Percentiles rank a stretch among this genome's conserved stretches.
Evolutionary conservation across 345 rosid genomes (phyloP).

Genomic region (Brassica rapa): DNA sequence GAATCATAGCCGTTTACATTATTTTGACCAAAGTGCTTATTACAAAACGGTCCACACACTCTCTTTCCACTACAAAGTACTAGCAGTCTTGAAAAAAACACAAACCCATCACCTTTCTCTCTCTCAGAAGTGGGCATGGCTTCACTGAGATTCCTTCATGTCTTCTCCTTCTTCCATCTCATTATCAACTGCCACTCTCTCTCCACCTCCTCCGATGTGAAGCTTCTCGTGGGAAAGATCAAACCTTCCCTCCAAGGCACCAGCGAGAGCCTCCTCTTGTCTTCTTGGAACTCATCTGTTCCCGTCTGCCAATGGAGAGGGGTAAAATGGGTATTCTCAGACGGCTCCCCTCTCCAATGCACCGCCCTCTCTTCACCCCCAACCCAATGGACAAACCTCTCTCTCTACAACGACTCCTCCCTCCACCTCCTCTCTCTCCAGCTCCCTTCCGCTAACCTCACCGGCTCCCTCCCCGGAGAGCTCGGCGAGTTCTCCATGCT

Average conservation of each 20-base stretch:
- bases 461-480: constrained; percentile 91
- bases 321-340: constrained; percentile 83
- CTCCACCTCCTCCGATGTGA: constrained; percentile 58
- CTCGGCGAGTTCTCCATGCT: constrained; percentile 89
- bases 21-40: constrained; percentile 35
- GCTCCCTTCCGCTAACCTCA: constrained; percentile 95
- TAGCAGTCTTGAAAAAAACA: constrained; percentile 33
- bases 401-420: constrained; percentile 74
- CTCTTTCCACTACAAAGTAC: constrained; percentile 43
- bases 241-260: constrained; percentile 80
- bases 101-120: constrained; percentile 14
- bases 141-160: constrained; percentile 45
- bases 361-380: constrained; percentile 62
- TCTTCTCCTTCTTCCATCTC: constrained; percentile 39
- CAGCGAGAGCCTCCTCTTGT: constrained; percentile 72
- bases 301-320: constrained; percentile 99
- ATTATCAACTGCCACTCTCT: constrained; percentile 17
- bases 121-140: constrained; percentile 52
- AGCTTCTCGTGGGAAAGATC: constrained; percentile 70
- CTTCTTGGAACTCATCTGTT: constrained; percentile 88
- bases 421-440: constrained; percentile 67
- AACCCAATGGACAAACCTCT: constrained; percentile 64
- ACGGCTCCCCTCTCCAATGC: constrained; percentile 65
- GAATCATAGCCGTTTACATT: constrained; percentile 53
- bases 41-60: constrained; percentile 52